Evolutionary conservation across 2,329 filamentous ascomycete genomes (phyloP), one percentile per base, ranked within the genome.

Genomic region (Onygenales sp.): DNA sequence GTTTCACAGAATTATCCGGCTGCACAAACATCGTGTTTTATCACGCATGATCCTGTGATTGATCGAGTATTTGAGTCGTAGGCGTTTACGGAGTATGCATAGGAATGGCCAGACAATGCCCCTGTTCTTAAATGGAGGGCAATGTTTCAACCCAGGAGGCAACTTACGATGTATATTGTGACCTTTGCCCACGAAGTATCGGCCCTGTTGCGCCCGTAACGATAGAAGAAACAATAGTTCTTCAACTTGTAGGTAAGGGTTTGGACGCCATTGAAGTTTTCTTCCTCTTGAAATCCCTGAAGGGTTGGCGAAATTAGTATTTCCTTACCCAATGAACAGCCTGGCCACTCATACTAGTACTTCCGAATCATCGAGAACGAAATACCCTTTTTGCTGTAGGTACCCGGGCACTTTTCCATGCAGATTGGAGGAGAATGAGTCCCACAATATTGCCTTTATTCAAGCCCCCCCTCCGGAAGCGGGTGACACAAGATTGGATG

Each of bases 371-470:
- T 37, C 13, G 34, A 33, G 14, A 33, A 45, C 27, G 11, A n/a
- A 14, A 32, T 11, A 10, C 6, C 10, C 27, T 46, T 8, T 34
- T 40, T 39, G 51, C 51, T 55, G 54, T 55, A 55, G 51, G 54
- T 53, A 53, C 51, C 54, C 54, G 51, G 51, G 27, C 45, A 21
- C 31, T 36, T 55, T 31, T 27, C 13, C 49, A 11, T 21, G 14
- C 42, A 51, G 46, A 21, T 36, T 40, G 39, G 31, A 50, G 33
- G 47, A 31, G 6, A 32, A 37, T 14, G 40, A 9, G 40, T 21
- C 10, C 33, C 40, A 43, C 47, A 33, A 14, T 37, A 43, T 9
- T 39, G 27, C 21, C 21, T 27, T 27, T 44, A 42, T 32, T n/a
- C 40, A 33, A 11, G 5, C 5, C 31, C 17, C 33, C 39, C 45